Evolutionary conservation across 805 yeast genomes (phyloP).

Genomic region (Wickerhamomyces bisporus): DNA sequence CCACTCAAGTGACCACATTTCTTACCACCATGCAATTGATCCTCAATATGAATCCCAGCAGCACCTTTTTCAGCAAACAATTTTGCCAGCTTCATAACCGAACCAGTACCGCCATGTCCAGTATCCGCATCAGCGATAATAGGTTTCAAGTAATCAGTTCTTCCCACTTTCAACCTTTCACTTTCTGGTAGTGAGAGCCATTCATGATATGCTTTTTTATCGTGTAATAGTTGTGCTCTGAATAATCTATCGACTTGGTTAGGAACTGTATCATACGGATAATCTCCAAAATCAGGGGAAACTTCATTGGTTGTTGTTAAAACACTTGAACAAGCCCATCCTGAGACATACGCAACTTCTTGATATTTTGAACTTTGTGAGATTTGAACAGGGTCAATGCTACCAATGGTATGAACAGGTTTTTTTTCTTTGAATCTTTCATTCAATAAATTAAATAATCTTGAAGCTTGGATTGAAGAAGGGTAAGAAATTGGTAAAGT

Average conservation of each 20-base stretch:
- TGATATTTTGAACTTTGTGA: slow-evolving; percentile 49
- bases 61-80: slow-evolving; percentile 64
- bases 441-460: slow-evolving; percentile 41
- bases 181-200: slow-evolving; percentile 26
- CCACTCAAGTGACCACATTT: slow-evolving; percentile 63
- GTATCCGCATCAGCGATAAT: slow-evolving; percentile 65
- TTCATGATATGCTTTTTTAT: slow-evolving; percentile 41
- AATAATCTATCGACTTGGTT: slow-evolving; percentile 56
- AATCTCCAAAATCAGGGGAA: slow-evolving; percentile 64
- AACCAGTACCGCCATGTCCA: slow-evolving; percentile 59
- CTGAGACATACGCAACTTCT: slow-evolving; percentile 50
- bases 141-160: slow-evolving; percentile 51
- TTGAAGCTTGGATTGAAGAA: slow-evolving; percentile 50
- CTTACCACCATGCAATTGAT: slow-evolving; percentile 61
- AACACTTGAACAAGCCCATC: slow-evolving; percentile 57
- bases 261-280: slow-evolving; percentile 68
- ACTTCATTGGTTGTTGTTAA: slow-evolving; percentile 59
- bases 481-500: slow-evolving; percentile 35
- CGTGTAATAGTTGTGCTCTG: slow-evolving; percentile 55
- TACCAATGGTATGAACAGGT: slow-evolving; percentile 56
- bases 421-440: slow-evolving; percentile 33
- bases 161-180: slow-evolving; percentile 12
- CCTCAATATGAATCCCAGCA: slow-evolving; percentile 61
- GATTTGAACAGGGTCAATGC: slow-evolving; percentile 60
- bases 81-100: slow-evolving; percentile 62